phyloP scores from a whole-genome alignment of 2,329 filamentous ascomycete genomes.

The Aureobasidium musti region DNA sequence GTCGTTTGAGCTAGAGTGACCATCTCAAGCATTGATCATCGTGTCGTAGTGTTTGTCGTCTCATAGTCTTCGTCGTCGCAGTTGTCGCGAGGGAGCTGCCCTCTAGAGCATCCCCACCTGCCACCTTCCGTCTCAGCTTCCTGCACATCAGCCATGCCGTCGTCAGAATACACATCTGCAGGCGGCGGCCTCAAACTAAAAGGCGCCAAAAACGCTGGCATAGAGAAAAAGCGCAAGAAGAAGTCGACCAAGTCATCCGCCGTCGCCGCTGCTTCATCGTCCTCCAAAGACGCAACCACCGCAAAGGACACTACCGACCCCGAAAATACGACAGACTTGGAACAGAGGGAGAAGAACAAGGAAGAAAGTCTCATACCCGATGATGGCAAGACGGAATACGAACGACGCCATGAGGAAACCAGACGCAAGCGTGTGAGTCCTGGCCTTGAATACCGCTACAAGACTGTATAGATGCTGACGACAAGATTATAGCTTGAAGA shows the following conservation, averaged over 20 bases:
- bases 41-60: background rate
- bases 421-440: constrained; percentile 73
- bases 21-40: background rate
- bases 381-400: constrained; percentile 76
- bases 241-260: constrained; percentile 42
- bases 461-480: background rate
- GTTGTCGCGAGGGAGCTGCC: background rate
- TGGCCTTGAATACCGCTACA: background rate
- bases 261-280: constrained; percentile 28
- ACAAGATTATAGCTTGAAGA: constrained; percentile 67
- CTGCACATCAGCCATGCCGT: constrained; percentile 57
- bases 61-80: background rate
- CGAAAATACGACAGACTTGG: constrained; percentile 11
- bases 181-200: constrained; percentile 84
- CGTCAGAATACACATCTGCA: constrained; percentile 71
- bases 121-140: background rate
- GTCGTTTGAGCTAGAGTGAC: background rate
- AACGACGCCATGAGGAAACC: constrained; percentile 77
- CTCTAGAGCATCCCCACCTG: background rate
- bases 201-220: constrained; percentile 64
- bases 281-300: constrained; percentile 32
- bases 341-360: constrained; percentile 28
- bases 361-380: constrained; percentile 31
- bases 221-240: constrained; percentile 67
- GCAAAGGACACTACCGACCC: constrained; percentile 7